phyloP scores from a whole-genome alignment of 1,284 basidiomycete species.

The Moesziomyces parantarcticus region DNA sequence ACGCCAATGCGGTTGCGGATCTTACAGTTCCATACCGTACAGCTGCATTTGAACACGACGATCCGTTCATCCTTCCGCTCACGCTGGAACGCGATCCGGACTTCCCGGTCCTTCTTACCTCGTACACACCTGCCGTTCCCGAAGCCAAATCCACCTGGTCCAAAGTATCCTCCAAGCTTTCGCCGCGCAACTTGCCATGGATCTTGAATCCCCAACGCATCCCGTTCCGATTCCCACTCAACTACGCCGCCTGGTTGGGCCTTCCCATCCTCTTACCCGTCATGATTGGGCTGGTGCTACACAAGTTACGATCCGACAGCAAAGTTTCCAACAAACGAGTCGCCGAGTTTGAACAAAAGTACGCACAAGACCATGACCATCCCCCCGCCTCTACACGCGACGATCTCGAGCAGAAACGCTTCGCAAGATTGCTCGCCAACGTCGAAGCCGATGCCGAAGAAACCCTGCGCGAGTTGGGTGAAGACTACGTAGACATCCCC shows the following conservation, averaged over 20 bases:
- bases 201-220: slow-evolving; percentile 51
- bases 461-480: slow-evolving; percentile 21
- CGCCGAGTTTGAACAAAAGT: slow-evolving; percentile 23
- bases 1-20: slow-evolving; percentile 77
- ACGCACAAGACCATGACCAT: slow-evolving; percentile 35
- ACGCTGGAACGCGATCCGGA: slow-evolving; percentile 22
- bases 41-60: slow-evolving; percentile 41
- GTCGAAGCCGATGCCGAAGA: slow-evolving; percentile 33
- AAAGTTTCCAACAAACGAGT: slow-evolving; percentile 26
- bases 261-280: slow-evolving; percentile 50
- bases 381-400: slow-evolving; percentile 3
- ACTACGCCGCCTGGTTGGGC: slow-evolving; percentile 45
- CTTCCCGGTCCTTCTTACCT: slow-evolving; percentile 18
- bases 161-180: background rate
- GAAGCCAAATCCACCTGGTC: background rate
- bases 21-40: slow-evolving; percentile 60
- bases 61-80: slow-evolving; percentile 35
- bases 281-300: slow-evolving; percentile 45
- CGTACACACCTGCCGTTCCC: slow-evolving; percentile 3
- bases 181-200: slow-evolving; percentile 40
- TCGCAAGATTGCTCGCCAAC: slow-evolving; percentile 8
- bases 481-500: slow-evolving; percentile 18
- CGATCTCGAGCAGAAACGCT: slow-evolving; percentile 14
- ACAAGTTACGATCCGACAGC: slow-evolving; percentile 19
- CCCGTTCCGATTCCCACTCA: slow-evolving; percentile 53